These are phyloP conservation scores for Ensete glaucum DNA, from an alignment of 176 grass and related monocot genomes.

Conservation along the genomic window DNA sequence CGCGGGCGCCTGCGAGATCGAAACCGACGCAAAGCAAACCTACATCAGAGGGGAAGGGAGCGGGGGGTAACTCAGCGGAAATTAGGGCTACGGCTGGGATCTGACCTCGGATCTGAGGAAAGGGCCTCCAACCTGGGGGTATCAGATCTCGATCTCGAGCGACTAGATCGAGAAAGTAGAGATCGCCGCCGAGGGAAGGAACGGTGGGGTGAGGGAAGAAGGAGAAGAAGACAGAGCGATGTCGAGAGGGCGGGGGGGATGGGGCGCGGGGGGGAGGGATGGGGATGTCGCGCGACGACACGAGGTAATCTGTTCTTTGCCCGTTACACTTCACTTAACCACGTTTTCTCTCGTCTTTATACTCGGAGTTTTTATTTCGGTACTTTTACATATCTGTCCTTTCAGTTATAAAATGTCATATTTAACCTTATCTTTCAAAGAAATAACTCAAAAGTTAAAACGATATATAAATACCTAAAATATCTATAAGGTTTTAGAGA, in stretches of 20 bases:
- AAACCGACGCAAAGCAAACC: not conserved
- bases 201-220: not conserved
- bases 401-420: too few species aligned
- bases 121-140: constrained; percentile 1
- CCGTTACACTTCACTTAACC: not conserved
- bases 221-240: not conserved
- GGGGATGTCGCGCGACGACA: not conserved
- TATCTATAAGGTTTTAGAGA: too few species aligned
- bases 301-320: not conserved
- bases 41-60: not conserved
- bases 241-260: too few species aligned
- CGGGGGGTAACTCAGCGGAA: not conserved
- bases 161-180: not conserved
- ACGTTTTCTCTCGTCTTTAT: too few species aligned
- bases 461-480: too few species aligned
- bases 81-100: not conserved
- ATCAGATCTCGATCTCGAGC: constrained; percentile 5
- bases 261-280: too few species aligned
- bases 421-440: too few species aligned
- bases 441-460: too few species aligned
- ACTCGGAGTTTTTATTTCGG: too few species aligned
- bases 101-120: not conserved
- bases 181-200: not conserved
- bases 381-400: too few species aligned
- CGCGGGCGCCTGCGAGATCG: not conserved